Base-by-base conservation (phyloP, 805 yeast genomes). In the Kodamaea kakaduensis region DNA sequence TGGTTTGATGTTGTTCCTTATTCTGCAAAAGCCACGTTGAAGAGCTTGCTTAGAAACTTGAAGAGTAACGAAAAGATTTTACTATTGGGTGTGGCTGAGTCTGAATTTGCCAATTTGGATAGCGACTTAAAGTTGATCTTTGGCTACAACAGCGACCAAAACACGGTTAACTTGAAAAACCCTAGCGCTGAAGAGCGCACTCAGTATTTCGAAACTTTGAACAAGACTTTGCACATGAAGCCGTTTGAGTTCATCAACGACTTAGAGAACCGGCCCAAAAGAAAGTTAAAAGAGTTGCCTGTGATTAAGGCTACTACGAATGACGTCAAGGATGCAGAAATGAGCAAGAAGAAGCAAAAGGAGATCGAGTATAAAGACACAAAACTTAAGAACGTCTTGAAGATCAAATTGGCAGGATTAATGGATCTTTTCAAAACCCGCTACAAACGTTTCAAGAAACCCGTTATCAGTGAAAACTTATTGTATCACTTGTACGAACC, bases 361-460 rank as follows among this genome's bases (percentile, higher is more conserved):
- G 73, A 70, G 41, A 73, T 71, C 35, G 73, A 67, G 32, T 77
- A 77, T 38, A 70, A 71, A 38, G 97, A 93, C 55, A 81, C 86
- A 69, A 78, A 83, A 48, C 64, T 90, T 40, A 88, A 88, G 55
- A 90, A 90, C 55, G 70, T 84, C 10, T 63, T 93, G 38, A 93
- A 90, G 58, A 78, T 93, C 40, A 88, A 84, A 56, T 67, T 93
- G 19, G 81, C 95, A 5, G 89, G 85, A 1, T 62, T 93, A 25
- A 84, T 93, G 93, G 97, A 93, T 44, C 61, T 85, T 15, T 84
- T 90, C 66, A 88, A 89, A 54, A 78, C 68, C 39, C 71, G 97
- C 31, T 93, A 90, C 56, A 87, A 87, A 51, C 68, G 96, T 37
- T 93, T 93, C 66, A 82, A 81, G 50, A 93, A 89, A 51, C 97